Percentiles rank a stretch among this genome's conserved stretches.
Evolutionary conservation across 441 rosid species (phyloP).

Genomic region (Macaranga tanarius): DNA sequence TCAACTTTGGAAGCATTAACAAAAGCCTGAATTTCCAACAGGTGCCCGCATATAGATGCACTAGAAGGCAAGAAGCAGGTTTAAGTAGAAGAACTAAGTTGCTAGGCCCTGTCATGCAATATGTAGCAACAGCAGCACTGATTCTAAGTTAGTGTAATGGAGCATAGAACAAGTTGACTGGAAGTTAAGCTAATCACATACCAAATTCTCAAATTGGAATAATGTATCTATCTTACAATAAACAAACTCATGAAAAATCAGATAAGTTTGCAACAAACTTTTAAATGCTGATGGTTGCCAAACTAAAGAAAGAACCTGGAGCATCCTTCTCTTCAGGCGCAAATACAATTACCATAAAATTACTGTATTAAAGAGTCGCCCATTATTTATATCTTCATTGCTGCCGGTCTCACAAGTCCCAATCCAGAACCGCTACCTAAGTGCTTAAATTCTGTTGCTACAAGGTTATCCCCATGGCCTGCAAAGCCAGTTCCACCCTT

Average conservation of each 20-base stretch:
- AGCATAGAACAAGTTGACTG: background rate
- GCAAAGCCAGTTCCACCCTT: slow-evolving; percentile 84
- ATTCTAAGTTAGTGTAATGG: too few species aligned
- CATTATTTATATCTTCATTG: slow-evolving; percentile 47
- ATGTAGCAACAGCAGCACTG: too few species aligned
- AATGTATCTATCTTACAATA: background rate
- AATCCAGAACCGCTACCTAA: slow-evolving; percentile 82
- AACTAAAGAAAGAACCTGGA: background rate
- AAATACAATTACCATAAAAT: background rate
- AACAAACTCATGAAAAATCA: background rate
- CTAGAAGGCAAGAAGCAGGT: too few species aligned
- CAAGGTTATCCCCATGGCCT: slow-evolving; percentile 66
- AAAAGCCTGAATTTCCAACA: too few species aligned
- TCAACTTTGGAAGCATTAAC: too few species aligned
- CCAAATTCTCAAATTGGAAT: background rate
- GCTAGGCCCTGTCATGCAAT: too few species aligned
- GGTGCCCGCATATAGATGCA: too few species aligned
- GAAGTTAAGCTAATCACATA: background rate
- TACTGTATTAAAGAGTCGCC: background rate
- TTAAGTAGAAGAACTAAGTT: too few species aligned
- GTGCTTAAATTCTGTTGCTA: slow-evolving; percentile 82
- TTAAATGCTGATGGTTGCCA: background rate
- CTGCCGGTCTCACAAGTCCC: slow-evolving; percentile 75
- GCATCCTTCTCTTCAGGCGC: background rate
- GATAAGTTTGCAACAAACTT: background rate